These are phyloP conservation scores for Bonia amplexicaulis DNA, from an alignment of 176 grass and related monocot genomes.

Conservation along the genomic window DNA sequence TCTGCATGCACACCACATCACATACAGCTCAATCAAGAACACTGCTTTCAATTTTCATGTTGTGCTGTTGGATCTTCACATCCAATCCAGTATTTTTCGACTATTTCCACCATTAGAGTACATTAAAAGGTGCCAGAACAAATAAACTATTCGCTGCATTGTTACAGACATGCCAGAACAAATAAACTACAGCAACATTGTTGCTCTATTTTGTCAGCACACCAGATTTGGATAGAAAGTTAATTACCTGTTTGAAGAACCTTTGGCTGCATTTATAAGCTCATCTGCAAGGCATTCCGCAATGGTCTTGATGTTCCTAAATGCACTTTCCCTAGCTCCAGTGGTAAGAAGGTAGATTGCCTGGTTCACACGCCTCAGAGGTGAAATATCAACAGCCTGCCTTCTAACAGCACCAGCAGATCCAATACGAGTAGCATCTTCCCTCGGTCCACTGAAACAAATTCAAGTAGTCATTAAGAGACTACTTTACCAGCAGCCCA, in stretches of 20 bases:
- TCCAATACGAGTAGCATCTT: conserved; percentile 71
- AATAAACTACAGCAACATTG: not conserved
- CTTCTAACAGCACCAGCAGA: conserved; percentile 64
- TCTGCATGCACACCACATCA: not conserved
- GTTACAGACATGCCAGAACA: not conserved
- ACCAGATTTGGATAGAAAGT: not conserved
- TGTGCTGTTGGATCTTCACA: no score
- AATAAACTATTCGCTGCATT: no score
- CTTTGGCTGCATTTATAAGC: conserved; percentile 67
- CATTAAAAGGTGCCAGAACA: no score
- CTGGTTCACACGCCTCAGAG: conserved; percentile 59
- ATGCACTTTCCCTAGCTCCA: conserved; percentile 68
- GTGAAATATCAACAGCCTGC: conserved; percentile 80
- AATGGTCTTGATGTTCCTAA: conserved; percentile 71
- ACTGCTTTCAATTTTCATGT: no score
- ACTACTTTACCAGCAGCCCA: not conserved
- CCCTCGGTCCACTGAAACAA: conserved; percentile 43
- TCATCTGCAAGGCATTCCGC: conserved; percentile 75
- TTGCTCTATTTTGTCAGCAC: no score
- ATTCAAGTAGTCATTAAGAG: not conserved
- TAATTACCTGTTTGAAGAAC: conserved; percentile 58
- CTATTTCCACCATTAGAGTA: not conserved
- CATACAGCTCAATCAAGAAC: not conserved
- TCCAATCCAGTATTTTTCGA: not conserved
- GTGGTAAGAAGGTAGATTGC: conserved; percentile 67